Evolutionary conservation across 495 filamentous ascomycete genomes (phyloP).

Genomic region (Sphaerosporella brunnea): DNA sequence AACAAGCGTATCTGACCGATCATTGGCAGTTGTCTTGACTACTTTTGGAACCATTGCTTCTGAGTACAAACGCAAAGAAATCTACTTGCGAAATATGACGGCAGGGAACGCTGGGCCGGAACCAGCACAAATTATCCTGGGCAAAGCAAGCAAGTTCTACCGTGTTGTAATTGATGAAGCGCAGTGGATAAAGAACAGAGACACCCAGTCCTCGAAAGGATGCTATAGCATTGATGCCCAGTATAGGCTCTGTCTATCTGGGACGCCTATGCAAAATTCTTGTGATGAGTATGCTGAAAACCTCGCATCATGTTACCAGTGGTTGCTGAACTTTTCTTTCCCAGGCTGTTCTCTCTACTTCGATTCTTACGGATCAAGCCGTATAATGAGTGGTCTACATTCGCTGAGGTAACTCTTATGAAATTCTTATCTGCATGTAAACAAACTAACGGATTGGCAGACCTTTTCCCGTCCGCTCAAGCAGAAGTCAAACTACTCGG

Average conservation of each 20-base stretch:
- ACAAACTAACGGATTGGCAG: constrained; percentile 7
- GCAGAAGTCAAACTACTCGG: constrained; percentile 19
- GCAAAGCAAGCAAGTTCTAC: constrained; percentile 51
- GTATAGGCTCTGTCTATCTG: constrained; percentile 71
- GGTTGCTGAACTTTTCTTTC: neutral
- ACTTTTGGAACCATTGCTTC: constrained; percentile 66
- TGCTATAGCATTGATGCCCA: constrained; percentile 42
- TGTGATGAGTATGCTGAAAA: constrained; percentile 39
- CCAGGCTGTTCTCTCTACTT: constrained; percentile 53
- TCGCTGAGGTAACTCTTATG: constrained; percentile 34
- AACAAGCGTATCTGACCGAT: too few species aligned
- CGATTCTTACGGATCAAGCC: constrained; percentile 66
- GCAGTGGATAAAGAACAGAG: constrained; percentile 80
- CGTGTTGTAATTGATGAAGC: constrained; percentile 66
- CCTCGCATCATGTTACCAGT: neutral
- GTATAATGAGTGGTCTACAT: constrained; percentile 49
- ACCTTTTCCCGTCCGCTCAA: constrained; percentile 39
- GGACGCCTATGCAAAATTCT: constrained; percentile 89
- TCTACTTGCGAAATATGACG: constrained; percentile 28
- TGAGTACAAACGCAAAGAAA: constrained; percentile 44
- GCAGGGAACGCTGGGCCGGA: constrained; percentile 19
- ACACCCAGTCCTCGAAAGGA: constrained; percentile 46
- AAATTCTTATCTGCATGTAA: neutral
- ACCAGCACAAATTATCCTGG: constrained; percentile 41
- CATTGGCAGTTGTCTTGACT: constrained; percentile 50